Percentiles rank a stretch among this genome's conserved stretches.
Conservation (phyloP, 768 basidiomycete genomes). For the Chiua virens region DNA sequence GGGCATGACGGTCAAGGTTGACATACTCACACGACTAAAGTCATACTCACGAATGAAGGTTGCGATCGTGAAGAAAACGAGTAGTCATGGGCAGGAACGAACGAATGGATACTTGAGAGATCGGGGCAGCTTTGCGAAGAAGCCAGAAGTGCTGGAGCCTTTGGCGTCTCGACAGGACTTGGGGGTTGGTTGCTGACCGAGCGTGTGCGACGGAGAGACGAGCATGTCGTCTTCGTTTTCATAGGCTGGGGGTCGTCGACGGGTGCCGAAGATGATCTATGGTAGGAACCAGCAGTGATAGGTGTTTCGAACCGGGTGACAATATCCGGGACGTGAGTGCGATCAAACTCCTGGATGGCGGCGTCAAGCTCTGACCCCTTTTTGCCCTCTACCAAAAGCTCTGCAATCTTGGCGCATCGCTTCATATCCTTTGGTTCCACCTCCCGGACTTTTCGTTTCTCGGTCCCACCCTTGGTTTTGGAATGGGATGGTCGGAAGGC, state of each 20-base stretch:
- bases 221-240: constrained; percentile 24
- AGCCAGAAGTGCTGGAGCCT: constrained; percentile 1
- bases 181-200: constrained; percentile 26
- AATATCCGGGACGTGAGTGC: constrained; percentile 53
- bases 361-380: constrained; percentile 59
- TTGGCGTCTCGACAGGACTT: constrained; percentile 2
- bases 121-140: constrained; percentile 29
- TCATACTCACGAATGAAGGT: constrained; percentile 48
- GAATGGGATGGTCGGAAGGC: constrained; percentile 65
- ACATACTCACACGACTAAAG: neutral
- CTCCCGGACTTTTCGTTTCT: constrained; percentile 35
- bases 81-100: constrained; percentile 30
- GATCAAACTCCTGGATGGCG: constrained; percentile 62
- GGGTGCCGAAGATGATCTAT: constrained; percentile 66
- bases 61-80: constrained; percentile 40
- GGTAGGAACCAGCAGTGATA: constrained; percentile 68
- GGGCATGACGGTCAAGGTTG: neutral
- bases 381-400: constrained; percentile 65
- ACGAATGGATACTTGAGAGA: constrained; percentile 35
- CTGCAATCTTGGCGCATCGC: constrained; percentile 67
- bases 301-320: constrained; percentile 73
- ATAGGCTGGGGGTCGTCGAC: constrained; percentile 40
- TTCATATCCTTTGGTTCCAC: constrained; percentile 53
- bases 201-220: constrained; percentile 20
- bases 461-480: constrained; percentile 29